Evolutionary conservation across 768 basidiomycete genomes (phyloP), one percentile per base, ranked within the genome.

Genomic region (Steccherinum ochraceum): DNA sequence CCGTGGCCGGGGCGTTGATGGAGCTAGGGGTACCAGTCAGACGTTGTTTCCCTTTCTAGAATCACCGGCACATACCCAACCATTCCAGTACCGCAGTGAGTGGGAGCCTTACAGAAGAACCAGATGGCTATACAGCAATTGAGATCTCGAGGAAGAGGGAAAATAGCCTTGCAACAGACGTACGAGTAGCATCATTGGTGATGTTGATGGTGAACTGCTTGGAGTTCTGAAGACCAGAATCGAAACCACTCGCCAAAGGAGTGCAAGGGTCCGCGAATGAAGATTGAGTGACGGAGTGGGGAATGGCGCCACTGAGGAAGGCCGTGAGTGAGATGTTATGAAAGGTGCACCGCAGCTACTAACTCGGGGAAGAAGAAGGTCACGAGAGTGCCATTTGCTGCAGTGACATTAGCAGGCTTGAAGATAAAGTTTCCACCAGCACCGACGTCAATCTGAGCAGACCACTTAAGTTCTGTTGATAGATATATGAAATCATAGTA

Each of bases 341-440:
- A 20, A 2, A 24, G 24, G 3, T 30, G 11, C 19, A 10, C 13
- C 4, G 39, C 24, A 27, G 5, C 10, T 41, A 49, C 54, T 16
- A 40, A 75, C 75, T 58, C 58, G 12, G 74, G 72, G 68, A 79
- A 76, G 50, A 58, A 76, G 63, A 80, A 80, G 5, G 72, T 76
- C n/a, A 80, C 72, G 5, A 65, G 48, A 7, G 73, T 72, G 11
- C 73, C 73, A 5, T 71, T 68, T 5, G 69, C 30, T 1, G 78
- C 78, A 27, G 59, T 69, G 55, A 79, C 57, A 50, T 75, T 74
- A 26, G 57, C 27, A 4, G 78, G 78, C 47, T 59, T 58, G 70
- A 72, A 79, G 13, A 59, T 54, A 53, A 75, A 72, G 7, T 61
- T 64, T 18, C 66, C 52, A 50, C 63, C 55, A 7, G 66, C 66